Evolutionary conservation across 106 monocot genomes (phyloP).

Genomic region (Dioscorea dumetorum): DNA sequence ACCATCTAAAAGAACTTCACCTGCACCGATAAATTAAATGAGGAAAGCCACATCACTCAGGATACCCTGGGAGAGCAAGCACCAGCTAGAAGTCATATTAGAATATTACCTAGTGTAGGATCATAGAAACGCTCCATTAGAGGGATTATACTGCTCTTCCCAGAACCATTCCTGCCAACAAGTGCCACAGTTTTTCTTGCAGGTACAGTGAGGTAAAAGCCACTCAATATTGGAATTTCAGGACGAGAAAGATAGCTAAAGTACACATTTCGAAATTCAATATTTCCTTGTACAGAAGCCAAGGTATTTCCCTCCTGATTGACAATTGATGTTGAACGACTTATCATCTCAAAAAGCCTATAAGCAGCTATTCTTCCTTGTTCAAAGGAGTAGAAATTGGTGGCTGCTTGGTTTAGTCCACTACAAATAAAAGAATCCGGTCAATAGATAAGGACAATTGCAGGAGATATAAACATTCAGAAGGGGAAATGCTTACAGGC

Average conservation of each 20-base stretch:
- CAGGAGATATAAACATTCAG: conserved; percentile 5
- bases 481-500: conserved; percentile 64
- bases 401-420: conserved; percentile 97
- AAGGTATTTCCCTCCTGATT: conserved; percentile 83
- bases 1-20: conserved; percentile 94
- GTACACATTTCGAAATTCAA: conserved; percentile 96
- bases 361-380: conserved; percentile 99
- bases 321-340: conserved; percentile 77
- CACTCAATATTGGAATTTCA: conserved; percentile 97
- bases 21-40: conserved; percentile 27
- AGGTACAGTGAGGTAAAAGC: conserved; percentile 93
- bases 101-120: conserved; percentile 80
- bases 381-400: conserved; percentile 99
- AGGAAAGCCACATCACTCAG: no score
- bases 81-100: no score
- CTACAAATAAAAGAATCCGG: conserved; percentile 30
- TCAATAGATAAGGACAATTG: conserved; percentile 1
- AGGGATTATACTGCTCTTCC: conserved; percentile 99
- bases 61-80: no score
- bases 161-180: conserved; percentile 99
- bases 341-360: conserved; percentile 99
- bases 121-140: conserved; percentile 99
- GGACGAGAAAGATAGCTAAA: conserved; percentile 98
- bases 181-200: conserved; percentile 98
- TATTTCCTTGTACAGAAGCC: conserved; percentile 83